phyloP scores from a whole-genome alignment of 352 stramenopile species.

The Phytophthora fragariaefolia region DNA sequence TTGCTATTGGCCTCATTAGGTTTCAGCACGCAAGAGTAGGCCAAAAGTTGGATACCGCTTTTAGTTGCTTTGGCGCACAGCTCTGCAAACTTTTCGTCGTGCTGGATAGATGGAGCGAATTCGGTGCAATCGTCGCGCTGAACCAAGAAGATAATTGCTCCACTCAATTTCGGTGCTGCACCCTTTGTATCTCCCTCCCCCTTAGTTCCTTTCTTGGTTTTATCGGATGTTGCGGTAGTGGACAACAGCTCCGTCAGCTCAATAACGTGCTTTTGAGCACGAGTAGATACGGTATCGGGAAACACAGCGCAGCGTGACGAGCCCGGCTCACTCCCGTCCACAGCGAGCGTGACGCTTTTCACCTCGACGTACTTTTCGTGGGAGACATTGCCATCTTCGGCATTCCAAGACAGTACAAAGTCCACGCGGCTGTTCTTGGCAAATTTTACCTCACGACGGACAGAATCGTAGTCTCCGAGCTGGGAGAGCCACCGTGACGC shows the following conservation, averaged over 20 bases:
- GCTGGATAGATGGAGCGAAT: conserved; percentile 69
- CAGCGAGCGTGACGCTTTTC: conserved; percentile 81
- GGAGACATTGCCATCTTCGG: conserved; percentile 34
- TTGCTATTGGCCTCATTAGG: conserved; percentile 42
- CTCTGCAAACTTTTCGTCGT: conserved; percentile 72
- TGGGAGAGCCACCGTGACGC: conserved; percentile 66
- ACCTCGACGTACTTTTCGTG: conserved; percentile 85
- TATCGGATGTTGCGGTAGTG: conserved; percentile 6
- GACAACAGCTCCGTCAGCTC: conserved; percentile 74
- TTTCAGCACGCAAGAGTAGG: conserved; percentile 62
- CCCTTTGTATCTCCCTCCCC: conserved; percentile 8
- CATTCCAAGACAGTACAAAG: conserved; percentile 69
- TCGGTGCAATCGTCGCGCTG: conserved; percentile 77
- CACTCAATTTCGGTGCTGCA: conserved; percentile 37
- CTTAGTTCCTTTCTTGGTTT: conserved; percentile 13
- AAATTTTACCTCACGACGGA: conserved; percentile 81
- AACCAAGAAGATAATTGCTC: conserved; percentile 76
- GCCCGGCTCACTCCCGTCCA: conserved; percentile 10
- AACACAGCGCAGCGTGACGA: conserved; percentile 65
- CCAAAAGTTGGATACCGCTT: conserved; percentile 67
- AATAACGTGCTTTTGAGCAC: conserved; percentile 78
- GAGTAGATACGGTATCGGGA: conserved; percentile 77
- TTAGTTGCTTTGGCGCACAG: conserved; percentile 58
- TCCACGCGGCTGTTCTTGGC: conserved; percentile 85
- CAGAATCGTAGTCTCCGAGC: conserved; percentile 56